Evolutionary conservation across 192 early-diverging fungal species (phyloP).

Genomic region (Coemansia sp.): DNA sequence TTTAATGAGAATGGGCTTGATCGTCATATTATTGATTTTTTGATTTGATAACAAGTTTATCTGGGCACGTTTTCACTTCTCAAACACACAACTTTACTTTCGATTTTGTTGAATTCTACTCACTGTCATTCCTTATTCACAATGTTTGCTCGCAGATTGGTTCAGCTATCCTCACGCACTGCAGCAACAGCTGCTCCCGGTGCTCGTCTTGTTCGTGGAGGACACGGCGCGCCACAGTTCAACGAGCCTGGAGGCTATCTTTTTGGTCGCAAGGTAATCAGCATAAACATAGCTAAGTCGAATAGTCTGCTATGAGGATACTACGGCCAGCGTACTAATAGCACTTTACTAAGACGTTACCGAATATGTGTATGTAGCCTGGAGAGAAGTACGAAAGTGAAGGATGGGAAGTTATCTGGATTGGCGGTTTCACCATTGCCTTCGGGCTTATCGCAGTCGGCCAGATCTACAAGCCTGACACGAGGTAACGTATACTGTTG

Average conservation of each 20-base stretch:
- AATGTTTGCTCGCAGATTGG: slow-evolving; percentile 34
- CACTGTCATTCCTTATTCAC: neutral
- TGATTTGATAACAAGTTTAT: neutral
- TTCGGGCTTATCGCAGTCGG: slow-evolving; percentile 55
- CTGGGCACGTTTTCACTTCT: too few species aligned
- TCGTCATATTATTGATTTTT: neutral
- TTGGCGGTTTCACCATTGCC: slow-evolving; percentile 61
- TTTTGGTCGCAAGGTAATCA: slow-evolving; percentile 70
- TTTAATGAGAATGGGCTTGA: too few species aligned
- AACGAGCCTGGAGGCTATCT: slow-evolving; percentile 76
- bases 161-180: slow-evolving; percentile 22
- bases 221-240: slow-evolving; percentile 56
- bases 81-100: neutral
- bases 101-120: neutral
- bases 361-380: slow-evolving; percentile 26
- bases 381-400: slow-evolving; percentile 70
- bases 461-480: slow-evolving; percentile 75
- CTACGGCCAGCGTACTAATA: slow-evolving; percentile 15
- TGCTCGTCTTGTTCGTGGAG: slow-evolving; percentile 57
- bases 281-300: neutral
- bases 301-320: neutral
- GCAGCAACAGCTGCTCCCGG: slow-evolving; percentile 6
- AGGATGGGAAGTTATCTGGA: slow-evolving; percentile 69
- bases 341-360: slow-evolving; percentile 13
- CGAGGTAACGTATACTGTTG: slow-evolving; percentile 53